A percentile compares a stretch with the other conserved stretches of the same genome.
Conservation (phyloP, 1,284 basidiomycete species). For the Flammula alnicola region DNA sequence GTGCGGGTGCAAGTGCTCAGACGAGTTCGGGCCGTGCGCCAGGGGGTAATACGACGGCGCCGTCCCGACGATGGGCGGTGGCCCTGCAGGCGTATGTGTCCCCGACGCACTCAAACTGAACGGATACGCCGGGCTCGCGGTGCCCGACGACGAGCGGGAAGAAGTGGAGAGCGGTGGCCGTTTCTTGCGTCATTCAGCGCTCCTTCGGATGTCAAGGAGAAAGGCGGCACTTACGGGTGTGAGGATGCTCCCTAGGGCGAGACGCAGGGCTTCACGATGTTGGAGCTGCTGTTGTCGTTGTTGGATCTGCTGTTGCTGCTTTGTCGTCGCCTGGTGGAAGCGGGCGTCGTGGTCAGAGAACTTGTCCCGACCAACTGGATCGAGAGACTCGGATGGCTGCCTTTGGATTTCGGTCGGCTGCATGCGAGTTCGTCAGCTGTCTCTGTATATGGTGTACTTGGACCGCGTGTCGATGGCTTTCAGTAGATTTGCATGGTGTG, state of each 20-base stretch:
- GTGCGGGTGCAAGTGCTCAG: conserved; percentile 32
- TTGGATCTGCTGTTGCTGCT: conserved; percentile 19
- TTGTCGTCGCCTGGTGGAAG: conserved; percentile 10
- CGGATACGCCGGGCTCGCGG: conserved; percentile 44
- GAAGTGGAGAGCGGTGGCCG: conserved; percentile 37
- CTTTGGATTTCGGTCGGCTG: conserved; percentile 39
- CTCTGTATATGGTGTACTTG: no score
- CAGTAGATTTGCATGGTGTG: no score
- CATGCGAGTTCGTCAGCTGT: background rate
- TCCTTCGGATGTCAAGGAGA: conserved; percentile 9
- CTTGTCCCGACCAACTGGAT: conserved; percentile 16
- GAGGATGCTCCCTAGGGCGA: conserved; percentile 54
- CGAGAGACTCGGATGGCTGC: conserved; percentile 30
- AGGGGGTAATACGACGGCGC: conserved; percentile 20
- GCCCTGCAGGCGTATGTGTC: conserved; percentile 31
- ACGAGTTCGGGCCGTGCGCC: conserved; percentile 24
- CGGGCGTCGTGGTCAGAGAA: background rate
- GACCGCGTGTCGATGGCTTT: no score
- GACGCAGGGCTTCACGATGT: conserved; percentile 49
- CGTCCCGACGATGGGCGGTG: conserved; percentile 16
- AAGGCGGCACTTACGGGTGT: conserved; percentile 44
- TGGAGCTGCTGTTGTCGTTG: conserved; percentile 31
- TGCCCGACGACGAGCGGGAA: conserved; percentile 47
- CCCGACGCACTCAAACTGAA: conserved; percentile 33
- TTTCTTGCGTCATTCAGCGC: conserved; percentile 39